Conservation (phyloP, 2,329 filamentous ascomycete genomes). For the Aspergillus udagawae region DNA sequence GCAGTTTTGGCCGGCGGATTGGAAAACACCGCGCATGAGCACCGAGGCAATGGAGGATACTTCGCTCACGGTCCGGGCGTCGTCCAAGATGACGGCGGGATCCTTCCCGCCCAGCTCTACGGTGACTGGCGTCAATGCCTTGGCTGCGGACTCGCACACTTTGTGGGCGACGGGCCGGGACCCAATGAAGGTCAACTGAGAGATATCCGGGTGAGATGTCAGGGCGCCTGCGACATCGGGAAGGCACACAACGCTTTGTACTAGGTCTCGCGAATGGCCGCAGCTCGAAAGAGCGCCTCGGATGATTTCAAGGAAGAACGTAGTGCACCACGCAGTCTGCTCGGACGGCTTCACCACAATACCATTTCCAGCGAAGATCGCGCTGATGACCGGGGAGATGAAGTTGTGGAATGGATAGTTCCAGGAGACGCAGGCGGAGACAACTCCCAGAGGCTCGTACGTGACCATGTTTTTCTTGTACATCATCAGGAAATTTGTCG, state of each 20-base stretch:
- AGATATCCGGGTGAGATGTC: slow-evolving; percentile 77
- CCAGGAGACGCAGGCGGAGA: slow-evolving; percentile 91
- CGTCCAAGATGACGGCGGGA: slow-evolving; percentile 83
- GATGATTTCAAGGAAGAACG: slow-evolving; percentile 76
- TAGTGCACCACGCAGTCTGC: slow-evolving; percentile 87
- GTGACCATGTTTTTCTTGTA: slow-evolving; percentile 90
- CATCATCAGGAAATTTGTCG: slow-evolving; percentile 88
- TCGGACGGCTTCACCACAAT: slow-evolving; percentile 93
- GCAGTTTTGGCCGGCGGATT: slow-evolving; percentile 94
- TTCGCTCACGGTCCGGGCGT: slow-evolving; percentile 53
- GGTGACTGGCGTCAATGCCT: slow-evolving; percentile 78
- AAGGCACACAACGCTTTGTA: slow-evolving; percentile 86
- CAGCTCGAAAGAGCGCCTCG: slow-evolving; percentile 75
- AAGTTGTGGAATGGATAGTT: slow-evolving; percentile 98
- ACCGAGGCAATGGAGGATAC: slow-evolving; percentile 73
- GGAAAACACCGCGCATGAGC: slow-evolving; percentile 88
- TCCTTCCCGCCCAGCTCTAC: slow-evolving; percentile 96
- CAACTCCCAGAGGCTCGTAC: slow-evolving; percentile 90
- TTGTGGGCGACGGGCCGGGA: slow-evolving; percentile 81
- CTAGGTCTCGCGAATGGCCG: slow-evolving; percentile 73
- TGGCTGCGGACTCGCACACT: slow-evolving; percentile 82
- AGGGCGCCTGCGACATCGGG: slow-evolving; percentile 75
- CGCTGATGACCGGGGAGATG: slow-evolving; percentile 83
- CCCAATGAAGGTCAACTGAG: slow-evolving; percentile 94
- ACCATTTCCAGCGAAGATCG: slow-evolving; percentile 85